Evolutionary conservation across 805 yeast species (phyloP).

Genomic region (Suhomyces kilbournensis): DNA sequence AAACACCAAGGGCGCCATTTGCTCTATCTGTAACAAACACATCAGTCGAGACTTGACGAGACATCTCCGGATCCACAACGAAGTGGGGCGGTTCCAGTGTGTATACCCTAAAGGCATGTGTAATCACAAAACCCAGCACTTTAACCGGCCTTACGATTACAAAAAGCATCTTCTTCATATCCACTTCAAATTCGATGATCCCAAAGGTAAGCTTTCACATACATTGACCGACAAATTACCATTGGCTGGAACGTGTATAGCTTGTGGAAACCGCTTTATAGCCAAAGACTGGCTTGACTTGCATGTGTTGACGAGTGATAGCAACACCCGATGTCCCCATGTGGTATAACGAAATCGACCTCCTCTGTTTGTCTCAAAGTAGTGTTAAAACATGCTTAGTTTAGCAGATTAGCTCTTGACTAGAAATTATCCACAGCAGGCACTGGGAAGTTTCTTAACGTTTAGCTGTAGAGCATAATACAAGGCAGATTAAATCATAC

Average conservation of each 20-base stretch:
- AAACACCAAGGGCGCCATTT: conserved; percentile 34
- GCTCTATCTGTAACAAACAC: conserved; percentile 39
- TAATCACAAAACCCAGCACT: conserved; percentile 40
- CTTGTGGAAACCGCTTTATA: conserved; percentile 47
- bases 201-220: conserved; percentile 36
- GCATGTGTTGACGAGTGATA: conserved; percentile 43
- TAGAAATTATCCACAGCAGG: neutral
- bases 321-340: conserved; percentile 5
- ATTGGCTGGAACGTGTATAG: conserved; percentile 34
- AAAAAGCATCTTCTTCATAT: conserved; percentile 42
- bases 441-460: neutral
- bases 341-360: neutral
- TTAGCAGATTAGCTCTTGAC: neutral
- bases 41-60: conserved; percentile 41
- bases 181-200: conserved; percentile 42
- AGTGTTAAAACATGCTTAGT: neutral
- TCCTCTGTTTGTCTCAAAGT: neutral
- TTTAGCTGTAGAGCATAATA: neutral
- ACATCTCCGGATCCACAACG: conserved; percentile 44
- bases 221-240: conserved; percentile 42
- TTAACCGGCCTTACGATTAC: conserved; percentile 46
- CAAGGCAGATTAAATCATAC: neutral
- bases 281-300: conserved; percentile 56
- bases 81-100: conserved; percentile 42
- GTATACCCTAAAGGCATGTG: conserved; percentile 39